Percentiles rank a stretch among this genome's conserved stretches.
Evolutionary conservation across 1,284 basidiomycete species (phyloP).

Genomic region (Malassezia dermatis): DNA sequence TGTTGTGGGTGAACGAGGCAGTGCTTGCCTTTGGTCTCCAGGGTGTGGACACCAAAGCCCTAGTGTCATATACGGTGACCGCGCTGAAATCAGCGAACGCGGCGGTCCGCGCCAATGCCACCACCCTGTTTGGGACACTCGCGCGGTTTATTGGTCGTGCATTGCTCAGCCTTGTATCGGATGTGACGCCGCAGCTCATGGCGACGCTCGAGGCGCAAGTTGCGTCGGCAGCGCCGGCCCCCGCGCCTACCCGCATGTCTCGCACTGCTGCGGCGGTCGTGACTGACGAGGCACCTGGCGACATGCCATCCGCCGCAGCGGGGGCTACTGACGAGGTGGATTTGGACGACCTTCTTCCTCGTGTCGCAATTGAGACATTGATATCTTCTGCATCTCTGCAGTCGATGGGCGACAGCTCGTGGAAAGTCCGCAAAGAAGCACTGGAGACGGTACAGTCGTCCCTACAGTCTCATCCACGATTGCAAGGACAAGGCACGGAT

Average conservation of each 20-base stretch:
- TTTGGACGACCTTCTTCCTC: slow-evolving; percentile 81
- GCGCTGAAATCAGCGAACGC: slow-evolving; percentile 89
- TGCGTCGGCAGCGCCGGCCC: slow-evolving; percentile 53
- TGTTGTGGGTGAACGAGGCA: slow-evolving; percentile 77
- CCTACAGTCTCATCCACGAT: slow-evolving; percentile 77
- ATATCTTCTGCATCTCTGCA: slow-evolving; percentile 77
- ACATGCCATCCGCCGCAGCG: slow-evolving; percentile 14
- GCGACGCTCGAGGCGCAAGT: slow-evolving; percentile 62
- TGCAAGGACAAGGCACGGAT: slow-evolving; percentile 78
- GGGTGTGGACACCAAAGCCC: slow-evolving; percentile 68
- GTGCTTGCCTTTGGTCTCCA: slow-evolving; percentile 85
- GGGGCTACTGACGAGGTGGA: slow-evolving; percentile 15
- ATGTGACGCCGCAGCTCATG: slow-evolving; percentile 70
- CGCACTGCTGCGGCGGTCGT: neutral
- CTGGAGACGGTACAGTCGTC: slow-evolving; percentile 73
- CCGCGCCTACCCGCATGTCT: slow-evolving; percentile 61
- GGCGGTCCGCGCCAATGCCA: slow-evolving; percentile 84
- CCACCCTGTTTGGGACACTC: slow-evolving; percentile 80
- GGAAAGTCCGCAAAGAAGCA: slow-evolving; percentile 95
- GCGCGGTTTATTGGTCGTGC: slow-evolving; percentile 78
- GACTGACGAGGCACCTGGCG: slow-evolving; percentile 14
- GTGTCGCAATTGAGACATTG: slow-evolving; percentile 81
- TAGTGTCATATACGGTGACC: slow-evolving; percentile 83
- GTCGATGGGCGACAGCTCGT: slow-evolving; percentile 72
- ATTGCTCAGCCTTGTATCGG: slow-evolving; percentile 81